A percentile compares a stretch with the other conserved stretches of the same genome.
These are phyloP conservation scores for Fraxinus albicans DNA, from an alignment of 305 asterid genomes.

Conservation along the genomic window DNA sequence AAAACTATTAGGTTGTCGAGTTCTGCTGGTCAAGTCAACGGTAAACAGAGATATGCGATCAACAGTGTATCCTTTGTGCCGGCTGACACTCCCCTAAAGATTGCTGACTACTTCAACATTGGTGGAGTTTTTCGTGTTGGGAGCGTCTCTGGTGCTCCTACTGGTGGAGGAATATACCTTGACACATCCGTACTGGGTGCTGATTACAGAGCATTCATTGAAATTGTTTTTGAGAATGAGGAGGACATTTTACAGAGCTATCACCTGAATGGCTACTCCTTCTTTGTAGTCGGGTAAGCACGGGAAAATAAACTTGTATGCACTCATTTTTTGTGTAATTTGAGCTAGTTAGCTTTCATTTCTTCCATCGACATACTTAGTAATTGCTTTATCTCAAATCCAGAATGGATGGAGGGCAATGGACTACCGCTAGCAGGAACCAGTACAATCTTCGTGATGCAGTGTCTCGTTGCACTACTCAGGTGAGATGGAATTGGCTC, in stretches of 20 bases:
- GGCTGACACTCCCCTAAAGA: slow-evolving; percentile 60
- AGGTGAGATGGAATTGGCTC: slow-evolving; percentile 36
- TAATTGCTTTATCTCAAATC: neutral
- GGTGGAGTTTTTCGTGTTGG: slow-evolving; percentile 55
- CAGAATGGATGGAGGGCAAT: slow-evolving; percentile 77
- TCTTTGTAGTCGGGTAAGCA: slow-evolving; percentile 69
- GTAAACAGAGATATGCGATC: slow-evolving; percentile 61
- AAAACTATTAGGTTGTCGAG: slow-evolving; percentile 52
- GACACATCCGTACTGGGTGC: slow-evolving; percentile 55
- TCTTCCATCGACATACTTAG: neutral
- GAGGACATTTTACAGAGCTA: slow-evolving; percentile 60
- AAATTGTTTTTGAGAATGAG: slow-evolving; percentile 49
- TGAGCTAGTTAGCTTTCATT: neutral
- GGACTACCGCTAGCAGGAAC: slow-evolving; percentile 46
- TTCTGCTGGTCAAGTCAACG: slow-evolving; percentile 54
- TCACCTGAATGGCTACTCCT: slow-evolving; percentile 62
- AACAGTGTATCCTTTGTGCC: slow-evolving; percentile 62
- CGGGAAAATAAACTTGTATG: neutral
- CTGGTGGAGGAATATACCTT: slow-evolving; percentile 51
- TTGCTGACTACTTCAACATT: slow-evolving; percentile 64
- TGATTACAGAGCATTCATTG: slow-evolving; percentile 54
- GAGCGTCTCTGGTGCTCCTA: slow-evolving; percentile 45
- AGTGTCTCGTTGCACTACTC: slow-evolving; percentile 49
- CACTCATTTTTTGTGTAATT: neutral
- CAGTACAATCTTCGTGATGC: slow-evolving; percentile 44